Evolutionary conservation across 352 stramenopile genomes (phyloP).

Genomic region (Phytophthora pini): DNA sequence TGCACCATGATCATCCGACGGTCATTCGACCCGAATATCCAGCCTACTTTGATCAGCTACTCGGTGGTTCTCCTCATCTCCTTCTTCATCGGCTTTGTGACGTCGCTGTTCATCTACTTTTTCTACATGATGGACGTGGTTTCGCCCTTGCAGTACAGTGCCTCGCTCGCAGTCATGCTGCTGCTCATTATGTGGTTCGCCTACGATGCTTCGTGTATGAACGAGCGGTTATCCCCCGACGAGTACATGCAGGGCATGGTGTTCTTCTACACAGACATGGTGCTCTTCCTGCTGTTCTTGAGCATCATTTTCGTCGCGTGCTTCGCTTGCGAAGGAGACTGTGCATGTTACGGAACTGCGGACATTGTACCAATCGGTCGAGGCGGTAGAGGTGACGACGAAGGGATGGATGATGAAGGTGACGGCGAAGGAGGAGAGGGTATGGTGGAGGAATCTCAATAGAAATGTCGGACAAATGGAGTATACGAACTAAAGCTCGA

Average conservation of each 20-base stretch:
- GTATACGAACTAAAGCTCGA: too few relatives aligned
- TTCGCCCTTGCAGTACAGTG: conserved; percentile 59
- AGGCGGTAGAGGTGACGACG: conserved; percentile 30
- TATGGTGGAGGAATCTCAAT: conserved; percentile 6
- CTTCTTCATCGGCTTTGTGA: conserved; percentile 66
- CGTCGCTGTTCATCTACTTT: conserved; percentile 70
- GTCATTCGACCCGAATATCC: conserved; percentile 37
- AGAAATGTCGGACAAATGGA: conserved; percentile 3
- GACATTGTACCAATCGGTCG: conserved; percentile 65
- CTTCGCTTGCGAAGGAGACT: conserved; percentile 80
- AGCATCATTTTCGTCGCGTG: conserved; percentile 82
- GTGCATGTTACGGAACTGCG: conserved; percentile 72
- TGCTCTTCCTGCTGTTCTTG: conserved; percentile 80
- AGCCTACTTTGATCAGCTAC: conserved; percentile 62
- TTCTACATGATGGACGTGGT: conserved; percentile 59
- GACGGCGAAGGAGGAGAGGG: conserved; percentile 3
- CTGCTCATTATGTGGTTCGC: conserved; percentile 85
- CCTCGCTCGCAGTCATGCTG: conserved; percentile 59
- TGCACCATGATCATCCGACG: conserved; percentile 58
- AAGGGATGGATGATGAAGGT: conserved; percentile 23
- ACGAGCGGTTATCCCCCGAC: conserved; percentile 74
- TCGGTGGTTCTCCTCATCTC: conserved; percentile 54
- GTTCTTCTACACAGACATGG: conserved; percentile 87
- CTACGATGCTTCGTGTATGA: conserved; percentile 81
- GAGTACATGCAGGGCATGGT: conserved; percentile 89